Conservation (phyloP, 257 asterid genomes). For the Haberlea rhodopensis region DNA sequence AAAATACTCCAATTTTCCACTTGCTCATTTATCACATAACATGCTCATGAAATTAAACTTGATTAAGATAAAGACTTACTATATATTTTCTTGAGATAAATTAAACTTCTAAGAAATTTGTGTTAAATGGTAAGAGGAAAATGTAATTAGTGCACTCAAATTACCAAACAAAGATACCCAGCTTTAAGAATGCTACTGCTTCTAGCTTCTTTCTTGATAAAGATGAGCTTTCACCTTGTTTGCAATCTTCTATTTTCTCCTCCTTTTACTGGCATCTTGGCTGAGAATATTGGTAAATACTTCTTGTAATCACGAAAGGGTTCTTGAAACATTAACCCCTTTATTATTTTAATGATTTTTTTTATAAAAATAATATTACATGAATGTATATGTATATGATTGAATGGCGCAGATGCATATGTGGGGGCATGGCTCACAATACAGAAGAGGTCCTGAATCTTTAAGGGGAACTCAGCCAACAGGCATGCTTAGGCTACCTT, state of each 20-base stretch:
- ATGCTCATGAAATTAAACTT: neutral
- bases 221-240: neutral
- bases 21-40: neutral
- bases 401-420: conserved; percentile 67
- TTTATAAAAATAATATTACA: no score
- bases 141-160: neutral
- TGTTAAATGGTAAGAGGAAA: neutral
- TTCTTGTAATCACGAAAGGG: neutral
- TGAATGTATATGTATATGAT: no score
- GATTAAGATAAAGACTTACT: neutral
- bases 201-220: conserved; percentile 15
- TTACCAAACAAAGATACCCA: conserved; percentile 9
- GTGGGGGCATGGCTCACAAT: conserved; percentile 99
- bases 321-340: neutral
- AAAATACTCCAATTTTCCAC: neutral
- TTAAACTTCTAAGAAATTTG: no score
- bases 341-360: no score
- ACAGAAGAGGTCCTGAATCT: conserved; percentile 86
- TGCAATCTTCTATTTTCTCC: neutral
- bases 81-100: neutral
- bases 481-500: conserved; percentile 82
- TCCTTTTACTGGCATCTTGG: neutral
- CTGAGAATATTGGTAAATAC: neutral
- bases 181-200: conserved; percentile 22
- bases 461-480: conserved; percentile 89